Conservation (phyloP, 1,139 yeast genomes). For the Geotrichum bryndzae region DNA sequence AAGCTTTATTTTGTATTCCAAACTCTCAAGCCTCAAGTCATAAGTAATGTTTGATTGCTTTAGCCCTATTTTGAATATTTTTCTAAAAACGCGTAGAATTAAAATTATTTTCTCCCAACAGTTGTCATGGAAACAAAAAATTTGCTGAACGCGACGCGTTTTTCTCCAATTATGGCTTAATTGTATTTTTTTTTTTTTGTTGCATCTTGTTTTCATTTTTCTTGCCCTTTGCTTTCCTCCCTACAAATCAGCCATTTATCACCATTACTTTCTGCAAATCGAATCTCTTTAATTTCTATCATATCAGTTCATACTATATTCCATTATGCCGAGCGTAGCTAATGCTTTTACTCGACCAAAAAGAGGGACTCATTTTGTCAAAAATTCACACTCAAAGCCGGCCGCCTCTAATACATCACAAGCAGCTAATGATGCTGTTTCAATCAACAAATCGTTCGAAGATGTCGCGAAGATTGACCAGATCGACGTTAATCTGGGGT, state of each 20-base stretch:
- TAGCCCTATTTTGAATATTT: background rate
- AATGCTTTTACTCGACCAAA: constrained; percentile 1
- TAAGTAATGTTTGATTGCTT: background rate
- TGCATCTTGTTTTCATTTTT: background rate
- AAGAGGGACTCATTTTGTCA: constrained; percentile 13
- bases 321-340: constrained; percentile 5
- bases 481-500: constrained; percentile 76
- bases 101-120: background rate
- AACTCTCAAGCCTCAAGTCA: too few species aligned
- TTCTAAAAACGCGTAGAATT: background rate
- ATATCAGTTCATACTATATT: background rate
- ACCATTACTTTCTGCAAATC: background rate
- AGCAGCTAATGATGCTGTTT: constrained; percentile 7
- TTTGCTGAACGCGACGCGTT: background rate
- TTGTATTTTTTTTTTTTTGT: background rate
- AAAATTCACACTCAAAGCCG: background rate
- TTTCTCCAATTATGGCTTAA: background rate
- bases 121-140: background rate
- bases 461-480: constrained; percentile 25
- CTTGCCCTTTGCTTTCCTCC: background rate
- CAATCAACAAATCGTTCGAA: constrained; percentile 26
- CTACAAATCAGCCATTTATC: background rate
- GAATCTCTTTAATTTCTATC: background rate
- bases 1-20: too few species aligned
- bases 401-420: background rate